Evolutionary conservation across 2,329 filamentous ascomycete species (phyloP), one percentile per base, ranked within the genome.

Genomic region (Aspergillus sp.): DNA sequence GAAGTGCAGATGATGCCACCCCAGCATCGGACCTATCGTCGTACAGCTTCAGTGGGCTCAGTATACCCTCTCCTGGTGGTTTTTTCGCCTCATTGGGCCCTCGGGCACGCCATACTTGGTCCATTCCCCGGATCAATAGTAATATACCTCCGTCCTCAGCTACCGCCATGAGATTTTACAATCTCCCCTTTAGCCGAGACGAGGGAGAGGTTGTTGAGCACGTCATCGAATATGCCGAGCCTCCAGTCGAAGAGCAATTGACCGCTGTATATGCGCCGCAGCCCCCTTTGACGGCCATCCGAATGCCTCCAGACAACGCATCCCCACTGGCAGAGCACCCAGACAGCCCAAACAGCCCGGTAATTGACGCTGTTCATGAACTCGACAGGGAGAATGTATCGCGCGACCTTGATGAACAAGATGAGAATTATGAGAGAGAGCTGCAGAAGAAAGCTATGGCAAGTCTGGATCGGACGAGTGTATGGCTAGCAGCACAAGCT

Each of bases 91-190:
- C 88, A 0, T 81, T 96, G 24, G 89, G 88, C 35, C 83, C 87
- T 3, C 82, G 84, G 49, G 85, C 87, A 35, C 84, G 91, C 48
- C 85, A 86, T 64, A 94, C 92, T 11, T 97, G 93, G 93, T 85
- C 90, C 64, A 75, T 86, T 54, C 78, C 80, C 10, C 74, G 75
- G 24, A 75, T 71, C 60, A 78, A 79, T 17, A 79, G 81, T 11
- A 36, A 36, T 11, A 14, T 36, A 11, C 79, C 82, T 7, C 91
- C 91, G 1, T 93, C 90, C 0, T 96, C 93, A 1, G 90, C 90
- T 26, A 91, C 88, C n/a, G 93, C 93, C 9, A 90, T 96, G 68
- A 84, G 88, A 57, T 97, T 96, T 65, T 97, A 97, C 74, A 86
- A 87, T 57, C 81, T 87, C 24, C 91, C 92, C 3, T 96, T 91